These are phyloP conservation scores for Chimonanthus salicifolius DNA, from an alignment of 164 flowering plant genomes.

Conservation along the genomic window DNA sequence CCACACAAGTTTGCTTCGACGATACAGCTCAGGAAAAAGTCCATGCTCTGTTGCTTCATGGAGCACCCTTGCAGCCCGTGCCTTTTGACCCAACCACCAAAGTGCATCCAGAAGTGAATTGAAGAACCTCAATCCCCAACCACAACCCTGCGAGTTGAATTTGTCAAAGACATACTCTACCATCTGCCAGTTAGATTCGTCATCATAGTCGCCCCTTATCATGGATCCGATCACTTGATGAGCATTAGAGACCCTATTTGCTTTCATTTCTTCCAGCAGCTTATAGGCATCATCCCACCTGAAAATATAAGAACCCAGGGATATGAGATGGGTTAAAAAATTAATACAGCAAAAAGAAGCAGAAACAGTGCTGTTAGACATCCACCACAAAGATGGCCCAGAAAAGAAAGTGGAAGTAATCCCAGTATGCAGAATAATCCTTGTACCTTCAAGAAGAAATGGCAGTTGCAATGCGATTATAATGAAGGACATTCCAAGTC, in stretches of 20 bases:
- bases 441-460: background rate
- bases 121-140: conserved; percentile 77
- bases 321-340: background rate
- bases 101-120: conserved; percentile 84
- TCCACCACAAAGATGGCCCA: background rate
- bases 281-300: conserved; percentile 71
- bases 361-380: background rate
- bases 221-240: conserved; percentile 86
- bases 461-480: background rate
- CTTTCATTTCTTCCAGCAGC: conserved; percentile 73
- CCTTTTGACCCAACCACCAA: conserved; percentile 89
- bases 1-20: conserved; percentile 75
- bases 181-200: conserved; percentile 93
- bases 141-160: conserved; percentile 74
- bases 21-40: conserved; percentile 66
- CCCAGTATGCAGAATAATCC: background rate
- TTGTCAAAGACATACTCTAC: conserved; percentile 89
- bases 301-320: conserved; percentile 14
- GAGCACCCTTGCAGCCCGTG: conserved; percentile 74
- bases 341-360: background rate
- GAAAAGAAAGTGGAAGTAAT: background rate
- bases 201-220: conserved; percentile 88
- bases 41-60: conserved; percentile 75
- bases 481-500: background rate
- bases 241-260: conserved; percentile 58